phyloP scores from a whole-genome alignment of 106 monocot species.

The Platanthera zijinensis region DNA sequence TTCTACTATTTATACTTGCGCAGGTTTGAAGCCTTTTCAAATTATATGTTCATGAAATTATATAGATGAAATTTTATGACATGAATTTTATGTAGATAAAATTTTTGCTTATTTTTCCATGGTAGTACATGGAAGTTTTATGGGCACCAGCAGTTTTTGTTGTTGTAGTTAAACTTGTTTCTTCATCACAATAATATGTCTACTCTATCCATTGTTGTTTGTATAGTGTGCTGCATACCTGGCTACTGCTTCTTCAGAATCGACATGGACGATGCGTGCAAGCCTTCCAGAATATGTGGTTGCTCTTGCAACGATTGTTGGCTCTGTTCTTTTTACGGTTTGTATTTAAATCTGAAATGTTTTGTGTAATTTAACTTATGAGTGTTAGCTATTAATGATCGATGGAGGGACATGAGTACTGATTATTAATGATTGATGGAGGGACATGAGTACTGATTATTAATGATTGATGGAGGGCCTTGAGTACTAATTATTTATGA shows the following conservation, averaged over 20 bases:
- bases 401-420: too few species aligned
- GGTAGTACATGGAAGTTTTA: neutral
- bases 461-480: too few species aligned
- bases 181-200: neutral
- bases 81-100: neutral
- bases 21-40: neutral
- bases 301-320: constrained; percentile 82
- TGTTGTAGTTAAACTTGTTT: neutral
- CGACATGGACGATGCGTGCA: constrained; percentile 78
- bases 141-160: neutral
- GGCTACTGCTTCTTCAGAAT: constrained; percentile 57
- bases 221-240: constrained; percentile 56
- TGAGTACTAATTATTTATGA: too few species aligned
- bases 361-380: neutral
- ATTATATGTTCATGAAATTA: too few species aligned
- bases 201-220: neutral
- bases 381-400: too few species aligned
- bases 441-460: too few species aligned
- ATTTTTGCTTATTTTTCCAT: neutral
- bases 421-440: too few species aligned
- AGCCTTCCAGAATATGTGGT: constrained; percentile 90
- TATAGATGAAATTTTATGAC: neutral
- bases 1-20: neutral
- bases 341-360: constrained; percentile 11
- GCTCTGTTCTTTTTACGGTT: constrained; percentile 85